Evolutionary conservation across 2,329 filamentous ascomycete species (phyloP).

Genomic region (Penicillium olsonii): DNA sequence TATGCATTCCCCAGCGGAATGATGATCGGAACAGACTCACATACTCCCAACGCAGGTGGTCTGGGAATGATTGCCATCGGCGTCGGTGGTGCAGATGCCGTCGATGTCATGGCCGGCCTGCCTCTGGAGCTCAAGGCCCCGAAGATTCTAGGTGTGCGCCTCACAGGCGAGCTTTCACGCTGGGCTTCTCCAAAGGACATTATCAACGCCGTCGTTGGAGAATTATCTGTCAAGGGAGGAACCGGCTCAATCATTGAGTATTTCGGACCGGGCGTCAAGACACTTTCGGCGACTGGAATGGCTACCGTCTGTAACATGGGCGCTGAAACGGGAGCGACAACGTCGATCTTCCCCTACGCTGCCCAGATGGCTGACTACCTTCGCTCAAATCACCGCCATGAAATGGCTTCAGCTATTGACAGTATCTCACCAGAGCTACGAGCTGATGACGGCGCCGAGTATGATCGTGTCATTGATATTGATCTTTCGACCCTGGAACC

Average conservation of each 20-base stretch:
- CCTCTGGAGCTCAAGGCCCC: constrained; percentile 98
- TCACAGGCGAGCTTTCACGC: background rate
- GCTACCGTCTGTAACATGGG: constrained; percentile 73
- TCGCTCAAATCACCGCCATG: constrained; percentile 78
- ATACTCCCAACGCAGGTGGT: background rate
- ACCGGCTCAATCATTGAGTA: constrained; percentile 73
- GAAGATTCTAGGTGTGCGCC: constrained; percentile 58
- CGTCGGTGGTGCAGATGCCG: background rate
- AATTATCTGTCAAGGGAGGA: constrained; percentile 94
- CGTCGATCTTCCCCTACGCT: constrained; percentile 94
- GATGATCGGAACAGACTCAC: constrained; percentile 44
- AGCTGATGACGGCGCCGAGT: constrained; percentile 85
- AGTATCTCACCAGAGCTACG: constrained; percentile 79
- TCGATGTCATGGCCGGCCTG: constrained; percentile 86
- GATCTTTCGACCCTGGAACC: constrained; percentile 92
- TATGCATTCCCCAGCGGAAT: constrained; percentile 97
- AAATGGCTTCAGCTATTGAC: constrained; percentile 86
- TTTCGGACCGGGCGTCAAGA: constrained; percentile 67
- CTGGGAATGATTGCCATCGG: background rate
- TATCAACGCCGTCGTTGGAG: constrained; percentile 72
- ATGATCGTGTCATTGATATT: constrained; percentile 93
- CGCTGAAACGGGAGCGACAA: constrained; percentile 69
- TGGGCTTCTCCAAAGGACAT: background rate
- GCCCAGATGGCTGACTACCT: constrained; percentile 97
- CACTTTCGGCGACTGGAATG: constrained; percentile 79